Conservation (phyloP, 257 asterid species). For the Plectranthus barbatus region DNA sequence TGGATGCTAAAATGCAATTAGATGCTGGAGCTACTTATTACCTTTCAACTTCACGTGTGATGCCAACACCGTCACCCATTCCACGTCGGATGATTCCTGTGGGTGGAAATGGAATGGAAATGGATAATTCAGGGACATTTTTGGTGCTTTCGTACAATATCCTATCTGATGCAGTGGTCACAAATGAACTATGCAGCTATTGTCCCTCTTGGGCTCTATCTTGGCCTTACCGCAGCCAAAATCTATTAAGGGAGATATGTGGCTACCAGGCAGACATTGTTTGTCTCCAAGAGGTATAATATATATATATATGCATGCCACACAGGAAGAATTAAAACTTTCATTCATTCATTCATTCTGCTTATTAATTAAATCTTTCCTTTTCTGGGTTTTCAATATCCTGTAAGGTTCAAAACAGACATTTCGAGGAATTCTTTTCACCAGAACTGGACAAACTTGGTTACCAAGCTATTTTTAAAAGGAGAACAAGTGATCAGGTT, state of each 20-base stretch:
- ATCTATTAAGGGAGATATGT: constrained; percentile 81
- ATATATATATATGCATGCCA: too few relatives aligned
- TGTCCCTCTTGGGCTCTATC: constrained; percentile 99
- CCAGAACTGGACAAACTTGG: constrained; percentile 99
- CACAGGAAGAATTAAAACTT: too few relatives aligned
- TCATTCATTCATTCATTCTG: too few relatives aligned
- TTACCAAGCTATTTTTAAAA: constrained; percentile 75
- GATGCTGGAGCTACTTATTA: constrained; percentile 61
- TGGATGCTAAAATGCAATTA: constrained; percentile 58
- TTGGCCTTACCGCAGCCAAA: constrained; percentile 95
- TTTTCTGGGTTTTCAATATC: neutral
- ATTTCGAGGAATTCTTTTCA: constrained; percentile 84
- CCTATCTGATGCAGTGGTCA: constrained; percentile 65
- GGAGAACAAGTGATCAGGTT: constrained; percentile 87
- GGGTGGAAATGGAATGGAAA: too few relatives aligned
- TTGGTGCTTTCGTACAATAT: constrained; percentile 95
- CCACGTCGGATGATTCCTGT: constrained; percentile 74
- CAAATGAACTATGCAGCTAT: constrained; percentile 63
- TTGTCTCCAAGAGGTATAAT: constrained; percentile 98
- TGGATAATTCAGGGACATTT: constrained; percentile 67
- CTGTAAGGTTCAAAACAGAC: constrained; percentile 83
- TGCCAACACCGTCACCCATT: constrained; percentile 94
- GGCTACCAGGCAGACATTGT: constrained; percentile 87
- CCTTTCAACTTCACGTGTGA: constrained; percentile 75
- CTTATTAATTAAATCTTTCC: neutral